Evolutionary conservation across 352 stramenopile species (phyloP).

Genomic region (Pseudoperonospora humuli): DNA sequence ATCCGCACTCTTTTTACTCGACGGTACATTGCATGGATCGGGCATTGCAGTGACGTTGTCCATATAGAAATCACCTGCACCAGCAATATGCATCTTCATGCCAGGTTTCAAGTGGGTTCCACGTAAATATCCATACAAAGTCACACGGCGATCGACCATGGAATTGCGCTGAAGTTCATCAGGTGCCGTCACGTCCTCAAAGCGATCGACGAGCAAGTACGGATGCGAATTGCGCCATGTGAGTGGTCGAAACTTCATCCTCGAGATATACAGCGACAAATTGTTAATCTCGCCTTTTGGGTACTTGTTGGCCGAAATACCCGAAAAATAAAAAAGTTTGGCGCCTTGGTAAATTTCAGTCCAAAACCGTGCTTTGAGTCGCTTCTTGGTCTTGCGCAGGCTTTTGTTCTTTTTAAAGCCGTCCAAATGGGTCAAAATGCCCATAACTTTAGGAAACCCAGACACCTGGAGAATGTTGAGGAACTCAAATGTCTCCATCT

Average conservation of each 20-base stretch:
- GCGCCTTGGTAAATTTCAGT: constrained; percentile 95
- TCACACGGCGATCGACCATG: constrained; percentile 89
- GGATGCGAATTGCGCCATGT: constrained; percentile 99
- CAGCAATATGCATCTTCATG: constrained; percentile 97
- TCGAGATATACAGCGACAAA: constrained; percentile 94
- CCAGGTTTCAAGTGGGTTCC: constrained; percentile 96
- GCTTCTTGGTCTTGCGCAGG: constrained; percentile 97
- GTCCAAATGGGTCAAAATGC: constrained; percentile 99
- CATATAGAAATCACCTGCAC: constrained; percentile 97
- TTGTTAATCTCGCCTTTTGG: constrained; percentile 98
- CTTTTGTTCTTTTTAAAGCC: constrained; percentile 97
- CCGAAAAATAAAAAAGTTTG: constrained; percentile 97
- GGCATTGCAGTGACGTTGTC: constrained; percentile 88
- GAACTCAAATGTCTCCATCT: constrained; percentile 99
- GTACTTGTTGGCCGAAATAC: constrained; percentile 98
- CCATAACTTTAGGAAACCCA: constrained; percentile 93
- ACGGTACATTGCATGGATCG: constrained; percentile 95
- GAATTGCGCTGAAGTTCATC: constrained; percentile 91
- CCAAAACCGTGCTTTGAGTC: constrained; percentile 98
- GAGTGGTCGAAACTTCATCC: constrained; percentile 97
- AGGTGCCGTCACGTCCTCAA: constrained; percentile 96
- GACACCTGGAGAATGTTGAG: constrained; percentile 98
- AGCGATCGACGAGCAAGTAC: constrained; percentile 97
- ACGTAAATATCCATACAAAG: constrained; percentile 97
- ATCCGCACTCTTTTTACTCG: constrained; percentile 36